phyloP scores from a whole-genome alignment of 371 early-diverging fungal genomes.

The Mortierella sp. region DNA sequence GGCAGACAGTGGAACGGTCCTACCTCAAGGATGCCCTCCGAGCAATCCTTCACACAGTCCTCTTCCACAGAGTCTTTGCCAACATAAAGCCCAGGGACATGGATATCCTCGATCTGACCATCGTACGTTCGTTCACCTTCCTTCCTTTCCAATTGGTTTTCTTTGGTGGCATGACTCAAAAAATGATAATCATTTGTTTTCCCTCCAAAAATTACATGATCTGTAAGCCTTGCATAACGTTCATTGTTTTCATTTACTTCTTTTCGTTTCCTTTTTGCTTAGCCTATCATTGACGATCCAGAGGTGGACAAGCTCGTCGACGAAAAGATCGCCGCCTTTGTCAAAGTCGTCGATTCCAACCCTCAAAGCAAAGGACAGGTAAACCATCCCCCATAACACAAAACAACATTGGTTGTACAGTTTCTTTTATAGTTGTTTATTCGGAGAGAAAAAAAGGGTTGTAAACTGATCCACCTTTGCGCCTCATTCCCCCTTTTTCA shows the following conservation, averaged over 20 bases:
- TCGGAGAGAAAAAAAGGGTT: not conserved
- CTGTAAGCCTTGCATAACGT: conserved; percentile 79
- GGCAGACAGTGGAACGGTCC: conserved; percentile 67
- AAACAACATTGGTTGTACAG: not conserved
- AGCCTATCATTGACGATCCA: conserved; percentile 65
- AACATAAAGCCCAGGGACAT: conserved; percentile 83
- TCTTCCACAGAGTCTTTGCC: conserved; percentile 87
- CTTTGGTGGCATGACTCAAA: conserved; percentile 9
- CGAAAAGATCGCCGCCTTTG: conserved; percentile 66
- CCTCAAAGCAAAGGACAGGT: conserved; percentile 63
- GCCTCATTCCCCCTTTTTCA: not conserved
- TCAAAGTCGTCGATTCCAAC: conserved; percentile 59
- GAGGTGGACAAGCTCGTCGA: conserved; percentile 66
- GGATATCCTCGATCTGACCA: conserved; percentile 76
- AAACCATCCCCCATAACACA: not conserved
- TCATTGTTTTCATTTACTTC: conserved; percentile 18
- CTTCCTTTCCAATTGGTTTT: conserved; percentile 9
- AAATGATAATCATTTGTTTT: not conserved
- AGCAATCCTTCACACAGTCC: conserved; percentile 87
- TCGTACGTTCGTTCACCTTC: conserved; percentile 60
- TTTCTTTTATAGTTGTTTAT: not conserved
- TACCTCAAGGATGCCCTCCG: conserved; percentile 72
- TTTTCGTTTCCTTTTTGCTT: not conserved
- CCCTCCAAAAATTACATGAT: conserved; percentile 74
- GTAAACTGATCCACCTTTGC: not conserved